phyloP scores from a whole-genome alignment of 2,329 filamentous ascomycete genomes.

The Clarireedia hainanense region DNA sequence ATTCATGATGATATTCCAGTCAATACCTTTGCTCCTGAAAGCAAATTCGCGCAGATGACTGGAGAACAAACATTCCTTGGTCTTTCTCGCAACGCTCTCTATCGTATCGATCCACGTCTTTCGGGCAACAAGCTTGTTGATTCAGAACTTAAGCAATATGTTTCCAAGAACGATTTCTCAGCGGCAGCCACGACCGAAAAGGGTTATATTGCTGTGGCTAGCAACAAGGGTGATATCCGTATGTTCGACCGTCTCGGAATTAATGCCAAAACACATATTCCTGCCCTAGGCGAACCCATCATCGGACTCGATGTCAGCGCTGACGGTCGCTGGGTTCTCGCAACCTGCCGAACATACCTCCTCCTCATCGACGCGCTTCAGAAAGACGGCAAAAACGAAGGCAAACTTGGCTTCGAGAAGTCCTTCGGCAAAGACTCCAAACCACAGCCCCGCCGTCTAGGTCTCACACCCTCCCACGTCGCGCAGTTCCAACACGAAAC shows the following conservation, averaged over 20 bases:
- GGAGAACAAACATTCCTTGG: conserved; percentile 91
- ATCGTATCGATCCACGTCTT: conserved; percentile 85
- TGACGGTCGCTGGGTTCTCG: conserved; percentile 91
- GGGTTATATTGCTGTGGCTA: conserved; percentile 93
- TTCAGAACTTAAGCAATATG: conserved; percentile 88
- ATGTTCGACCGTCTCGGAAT: conserved; percentile 95
- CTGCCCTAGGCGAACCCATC: conserved; percentile 89
- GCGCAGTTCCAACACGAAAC: conserved; percentile 98
- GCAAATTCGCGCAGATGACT: conserved; percentile 97
- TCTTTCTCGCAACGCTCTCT: conserved; percentile 86
- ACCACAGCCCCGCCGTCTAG: conserved; percentile 84
- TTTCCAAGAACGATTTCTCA: conserved; percentile 95
- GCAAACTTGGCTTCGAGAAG: conserved; percentile 96
- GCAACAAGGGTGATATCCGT: conserved; percentile 94
- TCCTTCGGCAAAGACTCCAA: conserved; percentile 88
- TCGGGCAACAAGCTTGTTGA: conserved; percentile 90
- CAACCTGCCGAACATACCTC: conserved; percentile 89
- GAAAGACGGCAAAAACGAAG: conserved; percentile 89
- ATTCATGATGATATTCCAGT: conserved; percentile 94
- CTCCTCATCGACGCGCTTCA: conserved; percentile 88
- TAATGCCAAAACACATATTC: conserved; percentile 95
- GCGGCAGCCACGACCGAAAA: conserved; percentile 91
- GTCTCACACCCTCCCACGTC: conserved; percentile 82
- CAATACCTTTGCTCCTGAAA: conserved; percentile 86
- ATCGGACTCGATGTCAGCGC: conserved; percentile 92